Conservation (phyloP, 2,329 filamentous ascomycete species). For the Metarhizium rileyi region DNA sequence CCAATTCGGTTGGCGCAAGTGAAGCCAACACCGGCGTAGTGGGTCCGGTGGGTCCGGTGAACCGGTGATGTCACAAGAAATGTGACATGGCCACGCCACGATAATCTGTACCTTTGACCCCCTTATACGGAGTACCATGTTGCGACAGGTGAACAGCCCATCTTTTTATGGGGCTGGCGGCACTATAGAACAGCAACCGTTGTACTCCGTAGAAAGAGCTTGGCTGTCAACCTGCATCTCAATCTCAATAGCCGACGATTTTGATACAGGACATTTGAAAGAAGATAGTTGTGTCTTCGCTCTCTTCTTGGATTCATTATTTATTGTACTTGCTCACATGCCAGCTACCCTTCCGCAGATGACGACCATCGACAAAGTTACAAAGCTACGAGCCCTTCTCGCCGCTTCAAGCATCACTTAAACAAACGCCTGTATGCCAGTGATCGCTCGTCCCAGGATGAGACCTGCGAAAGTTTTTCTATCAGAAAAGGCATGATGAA, state of each 20-base stretch:
- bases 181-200: not conserved
- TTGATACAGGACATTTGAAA: too few relatives aligned
- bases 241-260: not conserved
- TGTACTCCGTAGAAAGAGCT: too few relatives aligned
- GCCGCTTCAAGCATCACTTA: slow-evolving; percentile 22
- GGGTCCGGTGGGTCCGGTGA: too few relatives aligned
- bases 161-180: not conserved
- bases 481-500: slow-evolving; percentile 1
- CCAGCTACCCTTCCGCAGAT: not conserved
- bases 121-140: too few relatives aligned
- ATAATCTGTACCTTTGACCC: too few relatives aligned
- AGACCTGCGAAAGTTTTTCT: slow-evolving; percentile 43
- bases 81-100: too few relatives aligned
- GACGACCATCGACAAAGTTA: not conserved
- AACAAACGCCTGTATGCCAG: slow-evolving; percentile 71
- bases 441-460: slow-evolving; percentile 59
- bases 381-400: not conserved
- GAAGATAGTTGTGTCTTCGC: too few relatives aligned
- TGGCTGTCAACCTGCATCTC: not conserved
- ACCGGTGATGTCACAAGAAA: too few relatives aligned
- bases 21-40: too few relatives aligned
- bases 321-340: not conserved
- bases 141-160: not conserved
- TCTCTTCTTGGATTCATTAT: too few relatives aligned
- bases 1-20: too few relatives aligned